phyloP scores from a whole-genome alignment of 2,329 filamentous ascomycete species.

The Aspergillus fumigatus region DNA sequence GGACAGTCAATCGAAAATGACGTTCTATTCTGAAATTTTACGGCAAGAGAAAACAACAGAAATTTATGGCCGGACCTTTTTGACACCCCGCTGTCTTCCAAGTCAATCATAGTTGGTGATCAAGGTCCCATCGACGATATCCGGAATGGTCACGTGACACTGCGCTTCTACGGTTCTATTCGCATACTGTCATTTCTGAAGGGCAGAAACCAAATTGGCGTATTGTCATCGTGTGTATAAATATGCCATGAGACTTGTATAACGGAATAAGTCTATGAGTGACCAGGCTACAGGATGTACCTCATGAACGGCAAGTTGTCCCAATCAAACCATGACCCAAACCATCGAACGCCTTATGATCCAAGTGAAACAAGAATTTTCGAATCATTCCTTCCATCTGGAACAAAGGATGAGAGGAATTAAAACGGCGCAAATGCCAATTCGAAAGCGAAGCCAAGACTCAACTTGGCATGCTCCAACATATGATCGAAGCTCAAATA shows the following conservation, averaged over 20 bases:
- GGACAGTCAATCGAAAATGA: not conserved
- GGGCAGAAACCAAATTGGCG: not conserved
- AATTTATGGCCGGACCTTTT: not conserved
- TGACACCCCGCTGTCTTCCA: not conserved
- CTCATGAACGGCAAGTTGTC: not conserved
- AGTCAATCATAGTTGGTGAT: not conserved
- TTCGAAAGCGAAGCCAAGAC: conserved; percentile 77
- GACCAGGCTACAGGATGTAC: not conserved
- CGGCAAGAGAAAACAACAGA: not conserved
- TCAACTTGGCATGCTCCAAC: conserved; percentile 84
- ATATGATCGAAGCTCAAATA: conserved; percentile 81
- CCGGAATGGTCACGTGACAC: not conserved
- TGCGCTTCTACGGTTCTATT: not conserved
- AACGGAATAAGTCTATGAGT: not conserved
- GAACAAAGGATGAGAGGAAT: conserved; percentile 6
- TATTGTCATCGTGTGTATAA: not conserved
- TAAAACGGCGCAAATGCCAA: conserved; percentile 70
- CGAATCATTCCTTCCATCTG: not conserved
- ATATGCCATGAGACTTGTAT: not conserved
- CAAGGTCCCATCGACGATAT: not conserved
- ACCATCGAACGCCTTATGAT: conserved; percentile 1
- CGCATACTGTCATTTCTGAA: not conserved
- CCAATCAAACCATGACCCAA: not conserved
- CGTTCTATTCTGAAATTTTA: not conserved
- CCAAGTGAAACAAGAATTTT: not conserved